Evolutionary conservation across 2,329 filamentous ascomycete genomes (phyloP).

Genomic region (Trichoderma sp.): DNA sequence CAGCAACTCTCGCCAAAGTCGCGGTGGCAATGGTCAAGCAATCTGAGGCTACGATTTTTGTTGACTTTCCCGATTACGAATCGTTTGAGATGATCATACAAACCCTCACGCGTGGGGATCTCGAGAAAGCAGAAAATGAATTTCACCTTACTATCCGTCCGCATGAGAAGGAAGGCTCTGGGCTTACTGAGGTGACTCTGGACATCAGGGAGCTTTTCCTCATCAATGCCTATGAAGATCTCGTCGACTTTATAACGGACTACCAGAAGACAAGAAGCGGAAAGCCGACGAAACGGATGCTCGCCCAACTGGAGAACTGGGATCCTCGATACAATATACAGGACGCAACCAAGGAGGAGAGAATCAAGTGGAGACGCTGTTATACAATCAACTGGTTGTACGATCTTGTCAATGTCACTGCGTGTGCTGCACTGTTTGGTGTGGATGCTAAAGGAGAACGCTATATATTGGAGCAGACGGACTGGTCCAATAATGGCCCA

Average conservation of each 20-base stretch:
- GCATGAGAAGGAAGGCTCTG: background rate
- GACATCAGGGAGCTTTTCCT: constrained; percentile 45
- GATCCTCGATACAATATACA: constrained; percentile 39
- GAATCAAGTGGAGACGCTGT: constrained; percentile 43
- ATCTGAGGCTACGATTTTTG: constrained; percentile 38
- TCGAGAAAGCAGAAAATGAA: constrained; percentile 27
- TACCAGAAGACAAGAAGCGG: constrained; percentile 44
- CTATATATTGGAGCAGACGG: constrained; percentile 34
- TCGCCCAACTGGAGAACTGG: constrained; percentile 39
- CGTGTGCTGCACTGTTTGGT: constrained; percentile 38
- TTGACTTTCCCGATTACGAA: constrained; percentile 45
- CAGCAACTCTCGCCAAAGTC: constrained; percentile 40
- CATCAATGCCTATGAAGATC: constrained; percentile 40
- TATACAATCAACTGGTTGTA: constrained; percentile 53
- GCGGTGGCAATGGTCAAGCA: constrained; percentile 42
- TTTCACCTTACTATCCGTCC: constrained; percentile 3
- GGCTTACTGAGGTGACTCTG: constrained; percentile 21
- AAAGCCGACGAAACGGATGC: constrained; percentile 45
- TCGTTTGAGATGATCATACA: constrained; percentile 42
- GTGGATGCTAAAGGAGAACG: constrained; percentile 35
- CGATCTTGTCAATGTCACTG: constrained; percentile 47
- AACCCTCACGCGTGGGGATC: constrained; percentile 38
- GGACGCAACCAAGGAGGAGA: constrained; percentile 36
- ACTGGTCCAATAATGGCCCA: constrained; percentile 42
- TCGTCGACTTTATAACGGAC: constrained; percentile 45